Evolutionary conservation across 169 alveolate species (phyloP).

Genomic region (Babesia sp.): DNA sequence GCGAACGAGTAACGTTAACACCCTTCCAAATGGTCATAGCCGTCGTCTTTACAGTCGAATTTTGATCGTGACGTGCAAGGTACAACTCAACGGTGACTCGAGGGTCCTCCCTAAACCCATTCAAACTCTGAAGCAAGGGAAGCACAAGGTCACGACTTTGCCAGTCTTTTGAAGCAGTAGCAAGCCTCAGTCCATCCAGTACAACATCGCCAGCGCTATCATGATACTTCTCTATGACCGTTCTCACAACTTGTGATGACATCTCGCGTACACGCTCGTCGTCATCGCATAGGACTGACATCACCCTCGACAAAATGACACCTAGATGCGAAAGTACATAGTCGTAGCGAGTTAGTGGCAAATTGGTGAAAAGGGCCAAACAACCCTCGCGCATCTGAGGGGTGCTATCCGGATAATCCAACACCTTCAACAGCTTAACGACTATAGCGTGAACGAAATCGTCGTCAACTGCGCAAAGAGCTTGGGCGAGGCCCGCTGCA

Average conservation of each 20-base stretch:
- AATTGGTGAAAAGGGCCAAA: constrained; percentile 29
- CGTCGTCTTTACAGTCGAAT: constrained; percentile 32
- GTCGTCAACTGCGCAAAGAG: constrained; percentile 42
- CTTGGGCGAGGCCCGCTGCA: constrained; percentile 52
- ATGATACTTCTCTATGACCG: constrained; percentile 23
- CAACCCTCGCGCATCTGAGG: constrained; percentile 46
- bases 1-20: constrained; percentile 24
- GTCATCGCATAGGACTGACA: constrained; percentile 12
- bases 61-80: constrained; percentile 23
- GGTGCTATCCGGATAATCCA: constrained; percentile 21
- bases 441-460: constrained; percentile 19
- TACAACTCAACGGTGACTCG: constrained; percentile 22
- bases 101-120: constrained; percentile 9
- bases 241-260: constrained; percentile 14
- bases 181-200: constrained; percentile 6
- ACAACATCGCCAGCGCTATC: neutral
- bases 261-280: constrained; percentile 43
- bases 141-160: constrained; percentile 25
- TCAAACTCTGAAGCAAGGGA: constrained; percentile 20
- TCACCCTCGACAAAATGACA: constrained; percentile 10
- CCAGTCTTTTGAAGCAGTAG: constrained; percentile 32
- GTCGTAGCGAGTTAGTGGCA: constrained; percentile 29
- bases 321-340: constrained; percentile 7
- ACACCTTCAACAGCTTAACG: constrained; percentile 10
- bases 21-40: constrained; percentile 56